Percentiles rank a stretch among this genome's conserved stretches.
Conservation (phyloP, 805 yeast genomes). For the Dipodascus albidus region DNA sequence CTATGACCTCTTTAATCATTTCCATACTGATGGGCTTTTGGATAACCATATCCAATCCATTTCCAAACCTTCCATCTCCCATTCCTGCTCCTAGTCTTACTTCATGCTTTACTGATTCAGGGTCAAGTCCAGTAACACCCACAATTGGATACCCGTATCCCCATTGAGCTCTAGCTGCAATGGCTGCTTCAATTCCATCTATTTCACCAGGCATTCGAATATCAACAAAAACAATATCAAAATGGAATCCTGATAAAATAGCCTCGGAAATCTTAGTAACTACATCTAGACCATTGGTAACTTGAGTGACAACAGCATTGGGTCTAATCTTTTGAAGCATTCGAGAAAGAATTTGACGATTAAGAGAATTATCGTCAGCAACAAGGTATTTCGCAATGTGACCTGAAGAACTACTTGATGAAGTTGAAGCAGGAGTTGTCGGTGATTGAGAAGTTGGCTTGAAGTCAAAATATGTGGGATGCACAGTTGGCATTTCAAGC, state of each 20-base stretch:
- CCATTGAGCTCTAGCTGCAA: conserved; percentile 49
- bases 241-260: conserved; percentile 23
- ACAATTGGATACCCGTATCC: conserved; percentile 66
- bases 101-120: background rate
- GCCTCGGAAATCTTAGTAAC: conserved; percentile 49
- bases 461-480: background rate
- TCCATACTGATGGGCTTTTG: background rate
- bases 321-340: conserved; percentile 71
- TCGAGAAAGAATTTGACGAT: conserved; percentile 84
- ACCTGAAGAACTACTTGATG: too few relatives aligned
- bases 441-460: background rate
- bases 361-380: conserved; percentile 92
- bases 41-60: background rate
- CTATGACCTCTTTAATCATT: background rate
- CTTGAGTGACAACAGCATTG: conserved; percentile 55
- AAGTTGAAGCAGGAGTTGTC: background rate
- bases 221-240: conserved; percentile 85
- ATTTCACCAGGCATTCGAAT: conserved; percentile 86
- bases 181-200: conserved; percentile 83
- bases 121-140: conserved; percentile 55
- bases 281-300: conserved; percentile 87
- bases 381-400: conserved; percentile 27
- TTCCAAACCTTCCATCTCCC: background rate
- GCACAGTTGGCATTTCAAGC: background rate
- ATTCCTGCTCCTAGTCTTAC: too few relatives aligned